phyloP scores from a whole-genome alignment of 2,329 filamentous ascomycete genomes.

The Cucurbitaria berberidis region DNA sequence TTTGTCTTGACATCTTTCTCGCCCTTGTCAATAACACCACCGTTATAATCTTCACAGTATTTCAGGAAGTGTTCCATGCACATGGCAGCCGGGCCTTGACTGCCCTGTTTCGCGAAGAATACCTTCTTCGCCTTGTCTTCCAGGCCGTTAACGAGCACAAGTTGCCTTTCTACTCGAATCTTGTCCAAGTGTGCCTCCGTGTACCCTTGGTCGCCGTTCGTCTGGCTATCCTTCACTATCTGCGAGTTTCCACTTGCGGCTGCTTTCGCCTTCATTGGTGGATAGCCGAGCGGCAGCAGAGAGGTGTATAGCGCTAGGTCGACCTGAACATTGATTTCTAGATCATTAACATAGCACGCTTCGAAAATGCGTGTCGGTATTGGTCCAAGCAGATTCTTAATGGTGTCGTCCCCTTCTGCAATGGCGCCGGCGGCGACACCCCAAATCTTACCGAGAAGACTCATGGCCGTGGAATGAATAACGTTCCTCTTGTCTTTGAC shows the following conservation, averaged over 20 bases:
- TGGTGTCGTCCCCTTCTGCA: slow-evolving; percentile 77
- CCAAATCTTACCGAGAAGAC: slow-evolving; percentile 84
- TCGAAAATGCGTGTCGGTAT: slow-evolving; percentile 87
- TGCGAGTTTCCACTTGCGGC: slow-evolving; percentile 63
- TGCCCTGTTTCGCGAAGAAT: slow-evolving; percentile 83
- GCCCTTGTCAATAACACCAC: slow-evolving; percentile 78
- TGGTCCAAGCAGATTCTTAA: slow-evolving; percentile 75
- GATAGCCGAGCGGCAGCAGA: slow-evolving; percentile 87
- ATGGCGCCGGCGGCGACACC: slow-evolving; percentile 91
- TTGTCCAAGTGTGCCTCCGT: slow-evolving; percentile 69
- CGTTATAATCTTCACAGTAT: slow-evolving; percentile 88
- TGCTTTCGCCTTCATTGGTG: slow-evolving; percentile 67
- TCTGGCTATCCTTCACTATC: slow-evolving; percentile 64
- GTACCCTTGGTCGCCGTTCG: slow-evolving; percentile 52
- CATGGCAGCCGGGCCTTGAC: slow-evolving; percentile 75
- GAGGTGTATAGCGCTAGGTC: slow-evolving; percentile 86
- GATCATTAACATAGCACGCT: slow-evolving; percentile 87
- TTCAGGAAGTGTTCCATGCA: slow-evolving; percentile 78
- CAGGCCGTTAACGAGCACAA: slow-evolving; percentile 79
- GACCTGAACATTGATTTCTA: slow-evolving; percentile 81
- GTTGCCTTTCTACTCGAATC: slow-evolving; percentile 81
- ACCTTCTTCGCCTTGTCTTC: slow-evolving; percentile 81
- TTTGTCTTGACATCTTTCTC: slow-evolving; percentile 70
- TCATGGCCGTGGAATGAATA: slow-evolving; percentile 87
- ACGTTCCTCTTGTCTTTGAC: slow-evolving; percentile 83